Percentiles rank a stretch among this genome's conserved stretches.
These are phyloP conservation scores for Ceratocystis alfenasii DNA, from an alignment of 2,329 filamentous ascomycete genomes.

Conservation along the genomic window DNA sequence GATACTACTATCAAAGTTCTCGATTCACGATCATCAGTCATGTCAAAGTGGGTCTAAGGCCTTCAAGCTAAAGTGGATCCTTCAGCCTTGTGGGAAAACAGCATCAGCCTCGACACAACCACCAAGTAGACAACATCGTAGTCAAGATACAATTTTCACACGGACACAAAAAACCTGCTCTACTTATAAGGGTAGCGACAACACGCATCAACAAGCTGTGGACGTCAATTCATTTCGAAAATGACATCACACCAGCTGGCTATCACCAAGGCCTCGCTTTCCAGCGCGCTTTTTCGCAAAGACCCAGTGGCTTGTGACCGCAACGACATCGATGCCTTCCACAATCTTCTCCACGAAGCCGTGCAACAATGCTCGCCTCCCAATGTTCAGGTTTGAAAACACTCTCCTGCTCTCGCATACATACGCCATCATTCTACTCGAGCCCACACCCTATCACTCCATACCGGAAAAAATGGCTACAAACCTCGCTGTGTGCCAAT, in stretches of 20 bases:
- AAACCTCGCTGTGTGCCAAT: background rate
- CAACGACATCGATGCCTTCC: slow-evolving; percentile 58
- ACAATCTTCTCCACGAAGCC: slow-evolving; percentile 51
- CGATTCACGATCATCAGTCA: no score
- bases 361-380: slow-evolving; percentile 59
- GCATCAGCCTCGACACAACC: background rate
- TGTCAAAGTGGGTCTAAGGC: no score
- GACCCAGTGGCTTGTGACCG: slow-evolving; percentile 59
- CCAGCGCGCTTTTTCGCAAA: slow-evolving; percentile 58
- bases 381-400: slow-evolving; percentile 77
- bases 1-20: no score
- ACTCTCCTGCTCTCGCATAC: slow-evolving; percentile 26
- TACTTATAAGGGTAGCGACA: background rate
- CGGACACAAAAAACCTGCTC: background rate
- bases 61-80: background rate
- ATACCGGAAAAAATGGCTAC: background rate
- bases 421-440: slow-evolving; percentile 13
- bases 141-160: background rate
- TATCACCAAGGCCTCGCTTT: slow-evolving; percentile 69
- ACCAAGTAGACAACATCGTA: background rate
- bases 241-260: slow-evolving; percentile 53
- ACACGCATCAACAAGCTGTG: background rate
- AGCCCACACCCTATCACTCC: background rate
- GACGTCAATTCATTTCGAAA: background rate
- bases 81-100: slow-evolving; percentile 15